Evolutionary conservation across 1,284 basidiomycete genomes (phyloP), one percentile per base, ranked within the genome.

Genomic region (Anthracocystis panici-leucophaei): DNA sequence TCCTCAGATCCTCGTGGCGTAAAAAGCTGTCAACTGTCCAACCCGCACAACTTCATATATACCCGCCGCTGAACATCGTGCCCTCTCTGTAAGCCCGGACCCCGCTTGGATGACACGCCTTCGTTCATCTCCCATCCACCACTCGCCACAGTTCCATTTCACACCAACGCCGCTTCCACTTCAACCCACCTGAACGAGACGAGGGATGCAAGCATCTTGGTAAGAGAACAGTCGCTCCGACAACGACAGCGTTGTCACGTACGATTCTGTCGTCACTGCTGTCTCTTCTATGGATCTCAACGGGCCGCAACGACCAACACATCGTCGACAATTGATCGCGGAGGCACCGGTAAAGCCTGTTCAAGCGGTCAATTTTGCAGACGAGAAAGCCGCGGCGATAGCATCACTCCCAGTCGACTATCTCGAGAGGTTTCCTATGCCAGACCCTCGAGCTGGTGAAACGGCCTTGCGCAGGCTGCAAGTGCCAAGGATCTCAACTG

Each of bases 261-360:
- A 56, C 25, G 57, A 60, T 20, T 66, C 53, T 3, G 50, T 53
- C 40, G 53, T 41, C 18, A 66, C 57, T 0, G 53, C 53, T 25
- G 42, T 56, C n/a, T 55, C 53, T 6, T 5, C 52, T 9, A 12
- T 21, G 20, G 48, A 51, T 21, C 33, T 33, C 21, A 38, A 51
- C 10, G 29, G 3, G 10, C 27, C 12, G 16, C 46, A 48, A n/a
- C 25, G 18, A 48, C 25, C 2, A 9, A 10, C 7, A 18, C 46
- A 7, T 6, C 46, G 46, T 6, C 46, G 46, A 29, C 49, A 50
- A 20, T 12, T 21, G 31, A 31, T 50, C 27, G 3, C 29, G 21
- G 46, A 48, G 8, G 14, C 35, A 16, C 35, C 14, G 5, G 35
- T 12, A 38, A 38, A 38, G 35, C 35, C 46, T 18, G 7, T 31